phyloP scores from a whole-genome alignment of 2,329 filamentous ascomycete genomes.

The Hirsutella thompsonii region DNA sequence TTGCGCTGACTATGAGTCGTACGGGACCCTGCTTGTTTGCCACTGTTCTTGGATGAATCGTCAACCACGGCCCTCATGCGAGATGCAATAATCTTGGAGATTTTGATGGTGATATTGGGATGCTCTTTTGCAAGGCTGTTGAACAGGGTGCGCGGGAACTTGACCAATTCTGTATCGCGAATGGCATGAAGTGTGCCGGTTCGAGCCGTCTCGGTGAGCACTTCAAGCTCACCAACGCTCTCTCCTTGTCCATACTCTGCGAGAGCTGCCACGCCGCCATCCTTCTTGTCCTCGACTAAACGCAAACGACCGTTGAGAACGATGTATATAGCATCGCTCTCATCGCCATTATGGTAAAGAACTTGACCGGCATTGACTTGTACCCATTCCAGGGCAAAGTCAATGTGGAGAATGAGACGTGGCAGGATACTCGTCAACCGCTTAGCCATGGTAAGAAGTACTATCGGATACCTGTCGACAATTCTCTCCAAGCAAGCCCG shows the following conservation, averaged over 20 bases:
- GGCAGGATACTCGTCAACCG: slow-evolving; percentile 81
- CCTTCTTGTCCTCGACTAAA: slow-evolving; percentile 68
- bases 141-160: slow-evolving; percentile 90
- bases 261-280: slow-evolving; percentile 71
- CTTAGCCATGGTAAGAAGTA: slow-evolving; percentile 92
- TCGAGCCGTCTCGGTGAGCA: slow-evolving; percentile 87
- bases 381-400: slow-evolving; percentile 96
- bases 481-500: slow-evolving; percentile 77
- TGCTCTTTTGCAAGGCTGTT: slow-evolving; percentile 97
- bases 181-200: slow-evolving; percentile 90
- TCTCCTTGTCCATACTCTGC: slow-evolving; percentile 96
- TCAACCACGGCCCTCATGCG: slow-evolving; percentile 85
- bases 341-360: slow-evolving; percentile 84
- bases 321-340: slow-evolving; percentile 97
- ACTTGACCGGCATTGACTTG: slow-evolving; percentile 93
- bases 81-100: slow-evolving; percentile 95
- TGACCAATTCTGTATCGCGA: slow-evolving; percentile 89
- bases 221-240: slow-evolving; percentile 92
- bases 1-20: slow-evolving; percentile 44
- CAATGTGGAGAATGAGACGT: slow-evolving; percentile 84
- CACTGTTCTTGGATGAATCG: slow-evolving; percentile 56
- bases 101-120: slow-evolving; percentile 96
- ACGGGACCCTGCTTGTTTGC: slow-evolving; percentile 51
- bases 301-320: slow-evolving; percentile 87
- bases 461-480: slow-evolving; percentile 82